These are phyloP conservation scores for Moricandia arvensis DNA, from an alignment of 345 rosid species.

Conservation along the genomic window DNA sequence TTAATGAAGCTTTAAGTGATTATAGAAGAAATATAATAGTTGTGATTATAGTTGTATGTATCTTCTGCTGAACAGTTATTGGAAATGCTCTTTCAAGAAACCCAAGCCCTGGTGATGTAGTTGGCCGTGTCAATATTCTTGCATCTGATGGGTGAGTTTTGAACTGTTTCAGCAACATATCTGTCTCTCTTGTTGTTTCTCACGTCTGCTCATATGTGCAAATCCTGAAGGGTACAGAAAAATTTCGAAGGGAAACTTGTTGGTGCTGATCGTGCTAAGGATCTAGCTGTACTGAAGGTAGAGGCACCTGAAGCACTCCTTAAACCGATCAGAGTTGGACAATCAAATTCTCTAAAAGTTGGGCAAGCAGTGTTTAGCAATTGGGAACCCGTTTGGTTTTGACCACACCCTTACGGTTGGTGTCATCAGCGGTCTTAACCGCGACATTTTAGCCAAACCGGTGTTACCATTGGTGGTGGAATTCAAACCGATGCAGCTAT, in stretches of 20 bases:
- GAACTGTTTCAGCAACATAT: background rate
- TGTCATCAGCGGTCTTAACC: constrained; percentile 85
- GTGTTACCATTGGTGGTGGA: constrained; percentile 92
- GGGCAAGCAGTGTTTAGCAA: constrained; percentile 96
- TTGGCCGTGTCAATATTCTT: constrained; percentile 88
- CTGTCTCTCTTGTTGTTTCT: constrained; percentile 3
- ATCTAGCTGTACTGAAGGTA: constrained; percentile 95
- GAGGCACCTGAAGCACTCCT: constrained; percentile 76
- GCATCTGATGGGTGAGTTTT: constrained; percentile 80
- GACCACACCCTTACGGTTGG: constrained; percentile 97
- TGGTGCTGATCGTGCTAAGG: constrained; percentile 91
- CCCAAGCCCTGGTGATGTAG: constrained; percentile 73
- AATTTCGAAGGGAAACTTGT: constrained; percentile 87
- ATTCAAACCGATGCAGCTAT: constrained; percentile 99
- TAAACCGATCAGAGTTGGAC: constrained; percentile 75
- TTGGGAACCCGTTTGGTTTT: constrained; percentile 96
- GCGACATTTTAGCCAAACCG: constrained; percentile 88
- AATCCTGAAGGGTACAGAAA: constrained; percentile 68
- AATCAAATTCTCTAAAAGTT: constrained; percentile 73
- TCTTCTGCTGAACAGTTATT: constrained; percentile 52
- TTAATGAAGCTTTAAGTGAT: background rate
- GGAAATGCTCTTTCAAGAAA: constrained; percentile 92
- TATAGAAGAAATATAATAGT: background rate
- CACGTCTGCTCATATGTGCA: constrained; percentile 27
- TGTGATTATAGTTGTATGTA: background rate